Conservation (phyloP, 2,329 filamentous ascomycete species). For the Xylariaceae sp. region DNA sequence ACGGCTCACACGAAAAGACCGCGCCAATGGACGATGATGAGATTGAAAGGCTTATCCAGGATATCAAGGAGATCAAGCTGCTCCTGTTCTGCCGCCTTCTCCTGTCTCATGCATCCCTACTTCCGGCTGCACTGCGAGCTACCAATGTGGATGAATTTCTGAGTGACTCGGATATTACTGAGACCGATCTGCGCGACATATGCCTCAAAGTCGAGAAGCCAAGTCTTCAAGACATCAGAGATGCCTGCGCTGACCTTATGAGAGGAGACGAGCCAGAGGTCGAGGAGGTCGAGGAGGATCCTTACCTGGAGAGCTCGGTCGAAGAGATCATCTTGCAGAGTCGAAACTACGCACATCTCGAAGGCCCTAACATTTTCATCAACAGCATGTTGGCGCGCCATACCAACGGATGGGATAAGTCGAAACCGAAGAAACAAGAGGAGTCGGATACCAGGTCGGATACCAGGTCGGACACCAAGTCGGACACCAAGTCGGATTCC, state of each 20-base stretch:
- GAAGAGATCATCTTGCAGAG: constrained; percentile 27
- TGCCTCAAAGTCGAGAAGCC: constrained; percentile 44
- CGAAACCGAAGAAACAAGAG: neutral
- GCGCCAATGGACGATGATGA: constrained; percentile 38
- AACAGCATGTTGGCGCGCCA: constrained; percentile 33
- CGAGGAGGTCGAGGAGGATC: constrained; percentile 32
- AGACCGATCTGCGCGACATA: constrained; percentile 40
- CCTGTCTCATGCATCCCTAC: constrained; percentile 39
- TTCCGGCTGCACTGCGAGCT: constrained; percentile 40
- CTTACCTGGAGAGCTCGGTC: constrained; percentile 24
- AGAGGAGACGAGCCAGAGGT: constrained; percentile 32
- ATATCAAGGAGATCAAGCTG: constrained; percentile 45
- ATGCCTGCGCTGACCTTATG: constrained; percentile 45
- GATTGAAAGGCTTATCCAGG: constrained; percentile 36
- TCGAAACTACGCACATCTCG: constrained; percentile 7
- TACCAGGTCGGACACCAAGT: neutral
- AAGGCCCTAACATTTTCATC: constrained; percentile 18
- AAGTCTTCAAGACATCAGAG: constrained; percentile 43
- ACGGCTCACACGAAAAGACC: constrained; percentile 30
- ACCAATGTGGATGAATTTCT: constrained; percentile 42
- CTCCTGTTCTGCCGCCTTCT: constrained; percentile 44
- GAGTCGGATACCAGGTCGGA: neutral
- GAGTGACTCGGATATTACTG: constrained; percentile 36
- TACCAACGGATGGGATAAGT: constrained; percentile 26
- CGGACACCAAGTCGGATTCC: neutral